Evolutionary conservation across 228 moss, liverwort and hornwort species (phyloP), one percentile per base, ranked within the genome.

Genomic region (Sphagnum magellanicum): DNA sequence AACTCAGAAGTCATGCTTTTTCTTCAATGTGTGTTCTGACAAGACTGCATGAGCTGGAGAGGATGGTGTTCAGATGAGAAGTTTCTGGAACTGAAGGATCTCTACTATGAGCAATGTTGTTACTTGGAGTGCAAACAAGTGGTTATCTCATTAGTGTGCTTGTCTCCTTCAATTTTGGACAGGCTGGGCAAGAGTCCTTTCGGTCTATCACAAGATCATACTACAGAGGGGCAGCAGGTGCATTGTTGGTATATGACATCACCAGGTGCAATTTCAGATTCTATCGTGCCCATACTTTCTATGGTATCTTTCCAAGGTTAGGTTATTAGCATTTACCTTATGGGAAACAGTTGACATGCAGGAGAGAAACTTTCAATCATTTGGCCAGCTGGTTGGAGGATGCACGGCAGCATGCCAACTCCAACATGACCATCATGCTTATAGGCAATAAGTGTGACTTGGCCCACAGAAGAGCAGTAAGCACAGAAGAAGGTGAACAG

Each of bases 301-400:
- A 55, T 55, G 55, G 55, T 12, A 55, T 55, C 9, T 55, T 55
- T 8, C 9, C 55, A 55, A 8, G 55, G 55, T 8, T 55, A 55
- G 55, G 55, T 55, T 55, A 1, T 3, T 8, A 8, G 55, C 12
- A 55, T 55, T 8, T 55, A 8, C 55, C 12, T 8, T 12, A 8
- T 55, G 55, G 55, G 2, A 55, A 55, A 12, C 55, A 8, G 55
- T 8, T 55, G 55, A 55, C 8, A 8, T 8, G 14, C 74, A 87
- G 87, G 83, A 81, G 84, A 72, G 84, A 84, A 58, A 84, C 84
- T 12, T 88, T 88, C 62, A 81, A 88, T 69, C 88, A 88, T 57
- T 79, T 88, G 59, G 81, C 88, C 65, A 84, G 84, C 81, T 88
- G 88, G 88, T 77, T 88, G 68, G 81, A 84, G 71, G 88, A 88